Evolutionary conservation across 495 filamentous ascomycete species (phyloP), one percentile per base, ranked within the genome.

Genomic region (Penicillium herquei): DNA sequence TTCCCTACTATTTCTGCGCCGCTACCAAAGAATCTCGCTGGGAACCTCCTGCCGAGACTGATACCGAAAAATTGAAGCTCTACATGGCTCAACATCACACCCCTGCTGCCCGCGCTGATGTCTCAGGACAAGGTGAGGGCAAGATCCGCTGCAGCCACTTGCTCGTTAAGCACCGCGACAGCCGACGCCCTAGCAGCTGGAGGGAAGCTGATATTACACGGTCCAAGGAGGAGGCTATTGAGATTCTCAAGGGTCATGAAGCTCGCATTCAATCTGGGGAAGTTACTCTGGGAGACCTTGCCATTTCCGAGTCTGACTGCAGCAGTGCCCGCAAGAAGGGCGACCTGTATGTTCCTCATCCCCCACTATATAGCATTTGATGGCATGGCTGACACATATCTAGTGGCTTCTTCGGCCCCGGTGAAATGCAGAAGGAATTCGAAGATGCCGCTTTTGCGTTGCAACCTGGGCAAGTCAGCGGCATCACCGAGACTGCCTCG

Each of bases 371-470:
- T 17, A 26, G 9, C 9, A 2, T 12, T 10, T 43, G 13, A 46
- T 21, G 8, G 14, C 3, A 16, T 13, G 17, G 39, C 69, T 78
- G 57, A 75, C 52, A 16, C 21, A 37, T 56, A 45, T 54, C 6
- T 46, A 90, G 87, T 45, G 94, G 94, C 1, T 96, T 91, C 70
- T 98, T 98, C 65, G 91, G 90, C 18, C 84, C 75, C 52, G 88
- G 90, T 6, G 94, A 98, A 63, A 98, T 98, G 94, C 94, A 98
- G 66, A 96, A 93, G 78, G 94, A 98, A 73, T 98, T 98, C 60
- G 94, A 98, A 71, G 91, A 96, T 32, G 91, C 92, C 0, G 87
- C 93, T 4, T 98, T 98, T 75, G 85, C 85, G 12, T 74, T 98
- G 33, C 83, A 91, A 67, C 86, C 86, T 0, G 91, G 91, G 17